A percentile compares a stretch with the other conserved stretches of the same genome.
Conservation (phyloP, 208 protist species). For the Leishmania arabica region DNA sequence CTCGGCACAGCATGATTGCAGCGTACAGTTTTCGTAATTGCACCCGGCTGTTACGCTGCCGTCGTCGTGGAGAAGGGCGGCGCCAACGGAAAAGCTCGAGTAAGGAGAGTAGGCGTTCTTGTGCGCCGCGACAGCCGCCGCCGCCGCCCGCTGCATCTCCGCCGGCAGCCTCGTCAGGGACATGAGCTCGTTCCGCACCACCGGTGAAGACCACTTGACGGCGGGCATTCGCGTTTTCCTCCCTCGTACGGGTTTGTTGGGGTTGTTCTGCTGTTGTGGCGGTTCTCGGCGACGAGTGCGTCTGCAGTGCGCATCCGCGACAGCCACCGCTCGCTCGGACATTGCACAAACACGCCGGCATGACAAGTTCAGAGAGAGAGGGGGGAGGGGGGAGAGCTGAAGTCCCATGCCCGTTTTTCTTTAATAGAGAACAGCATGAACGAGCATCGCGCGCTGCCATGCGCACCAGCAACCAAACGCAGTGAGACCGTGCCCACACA, state of each 20-base stretch:
- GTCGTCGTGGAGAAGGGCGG: slow-evolving; percentile 75
- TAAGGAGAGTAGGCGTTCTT: slow-evolving; percentile 70
- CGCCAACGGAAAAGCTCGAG: slow-evolving; percentile 81
- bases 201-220: slow-evolving; percentile 26
- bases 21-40: slow-evolving; percentile 89
- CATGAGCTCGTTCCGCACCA: slow-evolving; percentile 39
- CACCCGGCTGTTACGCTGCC: slow-evolving; percentile 64
- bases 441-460: not conserved
- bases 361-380: not conserved
- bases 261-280: not conserved
- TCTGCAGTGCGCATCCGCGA: too few relatives aligned
- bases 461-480: not conserved
- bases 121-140: slow-evolving; percentile 59
- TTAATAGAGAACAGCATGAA: not conserved
- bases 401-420: not conserved
- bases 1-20: slow-evolving; percentile 84
- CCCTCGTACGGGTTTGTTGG: not conserved
- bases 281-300: too few relatives aligned
- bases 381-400: not conserved
- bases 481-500: not conserved
- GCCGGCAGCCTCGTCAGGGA: slow-evolving; percentile 40
- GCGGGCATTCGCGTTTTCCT: slow-evolving; percentile 1
- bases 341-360: not conserved
- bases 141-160: slow-evolving; percentile 42
- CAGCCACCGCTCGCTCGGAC: not conserved